These are phyloP conservation scores for Zostera marina DNA, from an alignment of 116 monocot species.

Conservation along the genomic window DNA sequence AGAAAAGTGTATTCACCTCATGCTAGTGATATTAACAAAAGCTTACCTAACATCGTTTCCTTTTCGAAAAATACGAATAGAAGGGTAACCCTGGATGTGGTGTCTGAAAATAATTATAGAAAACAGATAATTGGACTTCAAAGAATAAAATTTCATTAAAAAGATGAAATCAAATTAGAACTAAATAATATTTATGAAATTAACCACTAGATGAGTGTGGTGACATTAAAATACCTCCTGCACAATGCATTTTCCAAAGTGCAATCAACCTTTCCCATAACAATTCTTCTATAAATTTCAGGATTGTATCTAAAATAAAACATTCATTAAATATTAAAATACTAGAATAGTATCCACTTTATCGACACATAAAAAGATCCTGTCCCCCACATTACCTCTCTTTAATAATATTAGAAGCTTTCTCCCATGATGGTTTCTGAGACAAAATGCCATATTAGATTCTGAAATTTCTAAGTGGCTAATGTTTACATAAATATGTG, in stretches of 20 bases:
- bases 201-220: neutral
- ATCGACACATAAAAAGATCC: neutral
- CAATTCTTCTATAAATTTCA: conserved; percentile 52
- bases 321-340: conserved; percentile 1
- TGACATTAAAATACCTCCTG: conserved; percentile 52
- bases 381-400: conserved; percentile 34
- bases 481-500: too few species aligned
- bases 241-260: conserved; percentile 43
- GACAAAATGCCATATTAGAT: neutral
- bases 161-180: neutral
- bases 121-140: neutral
- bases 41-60: conserved; percentile 87
- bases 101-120: conserved; percentile 25
- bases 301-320: conserved; percentile 57
- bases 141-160: neutral
- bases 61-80: conserved; percentile 83
- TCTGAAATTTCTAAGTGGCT: too few species aligned
- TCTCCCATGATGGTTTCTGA: conserved; percentile 98
- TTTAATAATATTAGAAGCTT: conserved; percentile 57
- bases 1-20: too few species aligned
- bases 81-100: conserved; percentile 94
- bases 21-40: neutral
- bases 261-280: conserved; percentile 66
- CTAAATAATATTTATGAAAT: neutral
- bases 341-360: neutral